Evolutionary conservation across 345 rosid species (phyloP).

Genomic region (Punica granatum): DNA sequence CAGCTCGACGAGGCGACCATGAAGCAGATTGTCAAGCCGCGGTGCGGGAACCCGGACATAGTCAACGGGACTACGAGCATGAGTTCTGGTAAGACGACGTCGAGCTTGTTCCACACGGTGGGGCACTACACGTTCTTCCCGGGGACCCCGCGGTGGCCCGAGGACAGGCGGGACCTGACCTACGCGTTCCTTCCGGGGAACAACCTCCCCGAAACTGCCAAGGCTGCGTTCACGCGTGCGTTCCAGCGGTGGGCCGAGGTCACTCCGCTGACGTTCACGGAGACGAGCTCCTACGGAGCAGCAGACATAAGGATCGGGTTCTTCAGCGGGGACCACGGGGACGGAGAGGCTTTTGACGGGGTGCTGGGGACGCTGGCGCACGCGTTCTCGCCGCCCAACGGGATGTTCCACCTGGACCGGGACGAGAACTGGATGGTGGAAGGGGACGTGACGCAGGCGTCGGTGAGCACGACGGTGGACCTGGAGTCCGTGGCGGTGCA

Average conservation of each 20-base stretch:
- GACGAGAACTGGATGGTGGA: slow-evolving; percentile 69
- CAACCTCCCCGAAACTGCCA: slow-evolving; percentile 33
- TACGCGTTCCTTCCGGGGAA: slow-evolving; percentile 55
- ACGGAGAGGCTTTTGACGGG: slow-evolving; percentile 94
- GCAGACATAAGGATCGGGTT: slow-evolving; percentile 77
- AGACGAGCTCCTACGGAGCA: slow-evolving; percentile 9
- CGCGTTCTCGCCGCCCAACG: slow-evolving; percentile 84
- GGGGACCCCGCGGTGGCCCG: slow-evolving; percentile 69
- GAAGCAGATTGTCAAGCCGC: slow-evolving; percentile 48
- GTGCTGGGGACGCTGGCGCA: slow-evolving; percentile 79
- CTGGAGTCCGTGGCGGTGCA: slow-evolving; percentile 90
- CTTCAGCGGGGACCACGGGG: slow-evolving; percentile 75
- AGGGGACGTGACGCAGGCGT: slow-evolving; percentile 27
- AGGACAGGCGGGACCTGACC: slow-evolving; percentile 33
- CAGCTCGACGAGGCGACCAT: slow-evolving; percentile 58
- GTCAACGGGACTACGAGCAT: slow-evolving; percentile 74
- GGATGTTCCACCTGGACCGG: slow-evolving; percentile 65
- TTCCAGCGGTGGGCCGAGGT: slow-evolving; percentile 67
- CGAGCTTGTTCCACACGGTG: slow-evolving; percentile 35
- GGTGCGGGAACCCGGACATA: slow-evolving; percentile 87
- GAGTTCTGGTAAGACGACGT: slow-evolving; percentile 48
- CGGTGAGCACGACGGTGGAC: slow-evolving; percentile 49
- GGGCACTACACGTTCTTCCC: slow-evolving; percentile 65
- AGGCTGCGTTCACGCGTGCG: slow-evolving; percentile 60
- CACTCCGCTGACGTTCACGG: slow-evolving; percentile 56